phyloP scores from a whole-genome alignment of 306 rosid species.

The Quercus robur region DNA sequence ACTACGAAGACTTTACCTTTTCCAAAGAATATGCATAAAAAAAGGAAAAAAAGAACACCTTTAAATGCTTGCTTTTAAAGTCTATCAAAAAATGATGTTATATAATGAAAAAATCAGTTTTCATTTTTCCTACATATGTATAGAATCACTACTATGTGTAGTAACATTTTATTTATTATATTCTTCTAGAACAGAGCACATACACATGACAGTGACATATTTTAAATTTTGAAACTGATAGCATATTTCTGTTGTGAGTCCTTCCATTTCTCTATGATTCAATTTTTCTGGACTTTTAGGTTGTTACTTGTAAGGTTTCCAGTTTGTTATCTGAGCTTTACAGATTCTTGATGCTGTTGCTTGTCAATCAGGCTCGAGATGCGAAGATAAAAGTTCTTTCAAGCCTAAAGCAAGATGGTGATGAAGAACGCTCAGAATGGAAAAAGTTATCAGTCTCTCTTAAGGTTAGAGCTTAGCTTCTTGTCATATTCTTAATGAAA shows the following conservation, averaged over 20 bases:
- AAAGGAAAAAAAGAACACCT: background rate
- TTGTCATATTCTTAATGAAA: background rate
- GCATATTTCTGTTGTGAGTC: background rate
- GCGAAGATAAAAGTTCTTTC: constrained; percentile 74
- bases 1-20: background rate
- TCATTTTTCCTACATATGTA: background rate
- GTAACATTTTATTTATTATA: background rate
- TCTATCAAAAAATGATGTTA: background rate
- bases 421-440: constrained; percentile 76
- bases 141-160: background rate
- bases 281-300: background rate
- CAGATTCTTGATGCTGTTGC: constrained; percentile 14
- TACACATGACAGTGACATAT: background rate
- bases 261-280: background rate
- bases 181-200: background rate
- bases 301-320: background rate
- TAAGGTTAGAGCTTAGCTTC: constrained; percentile 45
- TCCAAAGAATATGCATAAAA: background rate
- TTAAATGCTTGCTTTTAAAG: background rate
- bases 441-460: constrained; percentile 62
- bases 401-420: constrained; percentile 65
- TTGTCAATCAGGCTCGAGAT: constrained; percentile 71
- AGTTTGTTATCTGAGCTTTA: constrained; percentile 5
- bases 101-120: background rate
- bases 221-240: background rate